Evolutionary conservation across 1,139 yeast genomes (phyloP), one percentile per base, ranked within the genome.

Genomic region (Saccharomyces hybrid): DNA sequence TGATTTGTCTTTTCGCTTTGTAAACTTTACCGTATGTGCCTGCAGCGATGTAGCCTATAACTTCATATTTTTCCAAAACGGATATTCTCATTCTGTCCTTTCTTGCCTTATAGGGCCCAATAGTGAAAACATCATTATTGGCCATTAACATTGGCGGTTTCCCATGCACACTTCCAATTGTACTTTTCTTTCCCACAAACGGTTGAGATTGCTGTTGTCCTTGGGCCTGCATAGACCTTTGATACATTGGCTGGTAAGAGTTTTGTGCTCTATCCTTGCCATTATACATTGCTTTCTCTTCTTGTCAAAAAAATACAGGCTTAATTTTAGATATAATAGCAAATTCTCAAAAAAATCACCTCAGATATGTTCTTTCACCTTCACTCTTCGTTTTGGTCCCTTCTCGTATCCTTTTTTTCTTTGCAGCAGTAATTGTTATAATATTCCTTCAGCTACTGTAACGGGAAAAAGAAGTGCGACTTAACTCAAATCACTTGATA

Each of bases 11-110:
- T 59, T 79, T 80, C 14, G 98, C 98, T 68, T 93, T 93, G 73
- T 90, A 95, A 29, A 93, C 99, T 60, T 95, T 84, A 54, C 99
- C 99, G 70, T 93, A 93, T 0, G 99, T 93, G 44, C 99, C 99
- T 0, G 99, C 96, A 0, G 99, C 99, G 57, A 93, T 95, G 70
- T 93, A 93, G 0, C 99, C 99, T 31, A 89, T 74, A 57, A 95
- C 86, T 59, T 86, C 91, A 70, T 91, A 93, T 61, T 85, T 85
- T 49, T 86, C 84, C 28, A 89, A 73, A 2, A 93, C 96, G 5
- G 88, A 83, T 47, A 81, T 78, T 54, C 96, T 73, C 3, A 81
- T 73, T 38, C 79, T 71, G 66, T 89, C 96, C 65, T 85, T 85
- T 47, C 97, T 78, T 54, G 79, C 80, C 57, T 82, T 78, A 66